Percentiles rank a stretch among this genome's conserved stretches.
phyloP scores from a whole-genome alignment of 2,329 filamentous ascomycete genomes.

The Fusarium foetens region DNA sequence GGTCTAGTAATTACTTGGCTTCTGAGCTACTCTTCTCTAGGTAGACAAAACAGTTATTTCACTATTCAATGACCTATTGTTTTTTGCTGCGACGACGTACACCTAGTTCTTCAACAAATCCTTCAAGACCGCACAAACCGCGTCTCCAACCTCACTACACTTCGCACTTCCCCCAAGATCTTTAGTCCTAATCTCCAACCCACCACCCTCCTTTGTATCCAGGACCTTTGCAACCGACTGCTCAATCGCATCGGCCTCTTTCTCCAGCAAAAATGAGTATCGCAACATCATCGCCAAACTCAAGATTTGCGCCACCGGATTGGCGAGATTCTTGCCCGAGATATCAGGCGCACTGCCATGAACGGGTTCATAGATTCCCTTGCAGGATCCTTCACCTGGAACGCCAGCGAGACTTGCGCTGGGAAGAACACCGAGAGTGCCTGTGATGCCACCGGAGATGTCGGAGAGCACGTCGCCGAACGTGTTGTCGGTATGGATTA shows the following conservation, averaged over 20 bases:
- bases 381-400: slow-evolving; percentile 55
- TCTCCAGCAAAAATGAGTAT: slow-evolving; percentile 72
- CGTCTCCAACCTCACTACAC: slow-evolving; percentile 75
- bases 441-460: slow-evolving; percentile 57
- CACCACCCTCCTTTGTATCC: slow-evolving; percentile 58
- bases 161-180: slow-evolving; percentile 73
- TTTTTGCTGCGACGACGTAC: no score
- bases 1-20: no score
- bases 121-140: slow-evolving; percentile 45
- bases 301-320: slow-evolving; percentile 77
- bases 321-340: slow-evolving; percentile 75
- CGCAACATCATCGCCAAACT: slow-evolving; percentile 80
- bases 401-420: slow-evolving; percentile 58
- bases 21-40: no score
- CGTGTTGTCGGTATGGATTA: slow-evolving; percentile 60
- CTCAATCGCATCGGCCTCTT: slow-evolving; percentile 72
- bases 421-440: slow-evolving; percentile 57
- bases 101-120: background rate
- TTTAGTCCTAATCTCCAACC: slow-evolving; percentile 65
- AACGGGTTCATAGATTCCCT: slow-evolving; percentile 82
- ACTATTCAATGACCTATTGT: no score
- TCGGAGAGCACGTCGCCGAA: slow-evolving; percentile 61
- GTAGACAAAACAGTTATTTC: no score
- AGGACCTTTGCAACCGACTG: slow-evolving; percentile 71
- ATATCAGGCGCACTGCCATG: slow-evolving; percentile 81